These are phyloP conservation scores for Venturia asperata DNA, from an alignment of 2,329 filamentous ascomycete species.

Conservation along the genomic window DNA sequence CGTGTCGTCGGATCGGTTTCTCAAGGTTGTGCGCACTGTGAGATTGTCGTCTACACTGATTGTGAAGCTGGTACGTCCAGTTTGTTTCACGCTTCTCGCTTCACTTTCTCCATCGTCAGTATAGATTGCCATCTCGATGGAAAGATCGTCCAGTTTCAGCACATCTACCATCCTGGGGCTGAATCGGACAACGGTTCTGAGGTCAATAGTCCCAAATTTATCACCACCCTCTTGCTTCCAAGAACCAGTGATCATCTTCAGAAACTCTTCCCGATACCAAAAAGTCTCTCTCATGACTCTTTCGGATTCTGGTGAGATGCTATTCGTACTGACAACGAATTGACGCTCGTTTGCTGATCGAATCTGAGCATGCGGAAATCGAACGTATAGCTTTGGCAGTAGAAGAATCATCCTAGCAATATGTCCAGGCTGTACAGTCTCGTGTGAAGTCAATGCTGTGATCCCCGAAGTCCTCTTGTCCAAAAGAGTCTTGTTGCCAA, in stretches of 20 bases:
- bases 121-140: conserved; percentile 25
- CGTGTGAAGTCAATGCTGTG: conserved; percentile 20
- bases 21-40: conserved; percentile 62
- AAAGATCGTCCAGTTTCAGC: conserved; percentile 70
- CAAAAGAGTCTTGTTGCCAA: conserved; percentile 31
- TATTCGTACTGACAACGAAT: conserved; percentile 78
- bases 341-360: conserved; percentile 79
- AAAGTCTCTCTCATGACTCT: conserved; percentile 73
- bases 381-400: conserved; percentile 65
- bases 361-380: conserved; percentile 69
- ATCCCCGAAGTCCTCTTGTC: background rate
- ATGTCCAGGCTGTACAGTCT: conserved; percentile 48
- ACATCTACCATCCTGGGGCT: conserved; percentile 74
- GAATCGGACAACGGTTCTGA: conserved; percentile 63
- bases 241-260: conserved; percentile 61
- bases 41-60: conserved; percentile 57
- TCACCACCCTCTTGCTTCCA: conserved; percentile 57
- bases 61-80: conserved; percentile 41
- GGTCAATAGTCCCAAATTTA: conserved; percentile 59
- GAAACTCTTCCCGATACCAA: conserved; percentile 80
- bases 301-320: conserved; percentile 72
- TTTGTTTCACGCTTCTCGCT: conserved; percentile 29
- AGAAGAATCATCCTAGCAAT: conserved; percentile 70
- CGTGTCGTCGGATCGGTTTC: conserved; percentile 61
- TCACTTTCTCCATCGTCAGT: background rate